phyloP scores from a whole-genome alignment of 2,329 filamentous ascomycete genomes.

The Clarireedia paspali region DNA sequence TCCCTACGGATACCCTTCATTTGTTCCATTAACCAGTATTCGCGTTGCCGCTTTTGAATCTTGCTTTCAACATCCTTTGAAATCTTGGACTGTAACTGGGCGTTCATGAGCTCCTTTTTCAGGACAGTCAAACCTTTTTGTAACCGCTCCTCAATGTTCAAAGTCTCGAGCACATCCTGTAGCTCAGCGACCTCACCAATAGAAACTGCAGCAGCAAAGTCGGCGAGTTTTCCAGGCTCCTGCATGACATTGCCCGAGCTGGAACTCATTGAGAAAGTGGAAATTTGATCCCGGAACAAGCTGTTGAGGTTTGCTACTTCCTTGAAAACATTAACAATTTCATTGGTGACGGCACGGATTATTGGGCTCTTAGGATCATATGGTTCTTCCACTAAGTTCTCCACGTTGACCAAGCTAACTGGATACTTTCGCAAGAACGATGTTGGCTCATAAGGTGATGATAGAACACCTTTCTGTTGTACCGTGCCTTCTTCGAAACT shows the following conservation, averaged over 20 bases:
- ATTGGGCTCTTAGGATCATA: slow-evolving; percentile 85
- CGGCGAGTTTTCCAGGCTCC: slow-evolving; percentile 88
- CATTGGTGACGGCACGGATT: slow-evolving; percentile 86
- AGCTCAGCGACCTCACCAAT: slow-evolving; percentile 86
- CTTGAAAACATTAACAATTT: slow-evolving; percentile 98
- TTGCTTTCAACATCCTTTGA: slow-evolving; percentile 96
- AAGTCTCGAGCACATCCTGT: slow-evolving; percentile 80
- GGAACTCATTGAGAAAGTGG: slow-evolving; percentile 92
- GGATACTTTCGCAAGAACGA: slow-evolving; percentile 86
- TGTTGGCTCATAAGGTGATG: slow-evolving; percentile 68
- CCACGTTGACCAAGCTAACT: slow-evolving; percentile 90
- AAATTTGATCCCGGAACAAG: slow-evolving; percentile 94
- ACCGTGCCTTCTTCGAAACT: slow-evolving; percentile 84
- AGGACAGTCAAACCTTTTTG: slow-evolving; percentile 86
- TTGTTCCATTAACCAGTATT: slow-evolving; percentile 99
- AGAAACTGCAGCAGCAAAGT: slow-evolving; percentile 96
- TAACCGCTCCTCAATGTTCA: slow-evolving; percentile 88
- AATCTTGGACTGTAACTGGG: slow-evolving; percentile 93
- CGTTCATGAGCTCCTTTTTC: slow-evolving; percentile 98
- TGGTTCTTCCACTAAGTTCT: slow-evolving; percentile 83
- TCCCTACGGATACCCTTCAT: slow-evolving; percentile 98
- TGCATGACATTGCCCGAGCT: slow-evolving; percentile 91
- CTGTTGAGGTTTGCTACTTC: slow-evolving; percentile 91
- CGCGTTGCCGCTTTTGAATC: slow-evolving; percentile 92
- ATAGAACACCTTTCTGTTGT: slow-evolving; percentile 42